Percentiles rank a stretch among this genome's conserved stretches.
These are phyloP conservation scores for Cladophialophora yegresii DNA, from an alignment of 2,329 filamentous ascomycete genomes.

Conservation along the genomic window DNA sequence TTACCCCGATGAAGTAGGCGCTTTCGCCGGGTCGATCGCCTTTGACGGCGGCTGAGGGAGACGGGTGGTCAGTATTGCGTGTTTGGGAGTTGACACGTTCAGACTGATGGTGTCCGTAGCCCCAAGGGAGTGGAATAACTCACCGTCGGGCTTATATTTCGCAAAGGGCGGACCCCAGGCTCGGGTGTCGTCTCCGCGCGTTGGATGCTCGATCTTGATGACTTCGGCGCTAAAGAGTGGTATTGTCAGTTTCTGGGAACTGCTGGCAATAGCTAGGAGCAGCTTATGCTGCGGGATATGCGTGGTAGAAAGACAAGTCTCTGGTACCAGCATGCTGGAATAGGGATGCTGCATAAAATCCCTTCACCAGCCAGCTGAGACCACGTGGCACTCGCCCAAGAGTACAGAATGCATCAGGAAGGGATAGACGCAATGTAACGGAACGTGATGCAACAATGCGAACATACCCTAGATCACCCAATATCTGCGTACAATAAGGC, in stretches of 20 bases:
- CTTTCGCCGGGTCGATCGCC: slow-evolving; percentile 71
- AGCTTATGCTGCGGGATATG: not conserved
- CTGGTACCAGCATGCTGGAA: not conserved
- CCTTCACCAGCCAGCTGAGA: not conserved
- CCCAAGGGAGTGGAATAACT: slow-evolving; percentile 39
- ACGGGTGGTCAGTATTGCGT: not conserved
- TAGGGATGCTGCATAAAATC: not conserved
- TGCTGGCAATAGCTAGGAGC: not conserved
- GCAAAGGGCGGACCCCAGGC: slow-evolving; percentile 97
- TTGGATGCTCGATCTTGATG: slow-evolving; percentile 95
- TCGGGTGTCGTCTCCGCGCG: slow-evolving; percentile 86
- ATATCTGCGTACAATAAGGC: slow-evolving; percentile 96
- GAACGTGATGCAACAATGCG: slow-evolving; percentile 32
- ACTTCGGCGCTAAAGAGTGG: slow-evolving; percentile 72
- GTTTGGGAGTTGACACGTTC: not conserved
- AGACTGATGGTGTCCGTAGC: not conserved
- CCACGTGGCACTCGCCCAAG: no score
- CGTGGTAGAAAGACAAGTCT: not conserved
- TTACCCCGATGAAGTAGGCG: slow-evolving; percentile 86
- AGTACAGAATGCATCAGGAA: no score
- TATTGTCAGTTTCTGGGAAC: not conserved
- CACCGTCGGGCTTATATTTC: slow-evolving; percentile 63
- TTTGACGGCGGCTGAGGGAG: slow-evolving; percentile 21
- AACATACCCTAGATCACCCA: slow-evolving; percentile 88
- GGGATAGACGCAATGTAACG: slow-evolving; percentile 33